phyloP scores from a whole-genome alignment of 2,329 filamentous ascomycete species.

The Pyrenophora graminea region DNA sequence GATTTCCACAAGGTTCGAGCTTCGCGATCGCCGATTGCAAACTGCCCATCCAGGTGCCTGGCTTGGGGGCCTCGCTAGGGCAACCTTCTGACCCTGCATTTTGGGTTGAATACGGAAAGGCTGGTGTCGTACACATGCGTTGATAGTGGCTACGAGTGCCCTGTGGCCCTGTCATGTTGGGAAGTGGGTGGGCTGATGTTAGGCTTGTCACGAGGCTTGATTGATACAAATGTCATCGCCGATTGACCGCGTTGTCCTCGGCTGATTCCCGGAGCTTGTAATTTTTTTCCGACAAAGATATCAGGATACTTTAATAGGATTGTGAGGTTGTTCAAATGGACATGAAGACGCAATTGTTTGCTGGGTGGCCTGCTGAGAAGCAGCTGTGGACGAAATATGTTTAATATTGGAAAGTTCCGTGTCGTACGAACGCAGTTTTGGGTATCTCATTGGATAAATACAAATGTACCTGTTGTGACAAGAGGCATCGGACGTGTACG shows the following conservation, averaged over 20 bases:
- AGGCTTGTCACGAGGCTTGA: background rate
- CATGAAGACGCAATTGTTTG: too few species aligned
- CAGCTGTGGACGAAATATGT: background rate
- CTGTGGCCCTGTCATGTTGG: conserved; percentile 1
- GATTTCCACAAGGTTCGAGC: conserved; percentile 6
- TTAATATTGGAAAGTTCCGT: background rate
- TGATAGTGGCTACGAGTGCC: background rate
- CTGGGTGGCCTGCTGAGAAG: too few species aligned
- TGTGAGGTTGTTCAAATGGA: too few species aligned
- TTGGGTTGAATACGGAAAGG: too few species aligned
- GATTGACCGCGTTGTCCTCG: conserved; percentile 11
- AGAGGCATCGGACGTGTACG: background rate
- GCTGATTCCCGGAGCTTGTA: conserved; percentile 4
- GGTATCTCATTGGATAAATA: conserved; percentile 5
- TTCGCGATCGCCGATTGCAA: conserved; percentile 13
- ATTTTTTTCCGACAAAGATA: too few species aligned
- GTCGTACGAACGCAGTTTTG: background rate
- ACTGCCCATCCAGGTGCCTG: background rate
- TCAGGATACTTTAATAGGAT: too few species aligned
- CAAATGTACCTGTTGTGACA: background rate
- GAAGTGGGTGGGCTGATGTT: background rate
- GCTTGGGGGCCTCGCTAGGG: too few species aligned
- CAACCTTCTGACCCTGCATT: too few species aligned
- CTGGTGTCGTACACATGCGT: too few species aligned
- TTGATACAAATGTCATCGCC: conserved; percentile 11